phyloP scores from a whole-genome alignment of 2,329 filamentous ascomycete genomes.

The Pyrenochaeta sp. region DNA sequence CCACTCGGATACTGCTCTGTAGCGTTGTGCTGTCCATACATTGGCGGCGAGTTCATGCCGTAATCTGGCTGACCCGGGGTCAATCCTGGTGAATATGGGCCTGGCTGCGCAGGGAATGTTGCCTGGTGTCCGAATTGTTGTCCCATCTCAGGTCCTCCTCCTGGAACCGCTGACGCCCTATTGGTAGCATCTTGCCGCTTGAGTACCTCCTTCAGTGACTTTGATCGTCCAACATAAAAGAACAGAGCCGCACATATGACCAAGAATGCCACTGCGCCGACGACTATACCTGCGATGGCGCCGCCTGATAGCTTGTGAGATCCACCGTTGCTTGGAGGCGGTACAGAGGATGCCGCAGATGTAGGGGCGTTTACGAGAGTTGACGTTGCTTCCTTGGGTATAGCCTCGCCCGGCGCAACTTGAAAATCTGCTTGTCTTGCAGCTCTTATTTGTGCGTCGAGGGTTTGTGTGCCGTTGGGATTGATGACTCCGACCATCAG shows the following conservation, averaged over 20 bases:
- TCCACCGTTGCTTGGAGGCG: background rate
- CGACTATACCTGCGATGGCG: conserved; percentile 63
- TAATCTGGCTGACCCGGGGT: conserved; percentile 21
- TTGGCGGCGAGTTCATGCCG: conserved; percentile 21
- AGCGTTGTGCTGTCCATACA: conserved; percentile 36
- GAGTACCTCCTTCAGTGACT: conserved; percentile 38
- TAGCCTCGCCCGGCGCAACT: conserved; percentile 51
- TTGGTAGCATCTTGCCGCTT: conserved; percentile 10
- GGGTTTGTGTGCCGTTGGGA: conserved; percentile 53
- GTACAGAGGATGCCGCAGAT: conserved; percentile 9
- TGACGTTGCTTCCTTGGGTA: conserved; percentile 49
- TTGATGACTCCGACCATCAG: conserved; percentile 83
- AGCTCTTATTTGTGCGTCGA: conserved; percentile 34
- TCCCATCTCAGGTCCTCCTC: conserved; percentile 1
- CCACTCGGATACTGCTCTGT: conserved; percentile 33
- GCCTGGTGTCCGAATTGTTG: background rate
- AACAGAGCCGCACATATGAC: conserved; percentile 67
- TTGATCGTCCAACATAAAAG: conserved; percentile 68
- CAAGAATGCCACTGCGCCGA: conserved; percentile 69
- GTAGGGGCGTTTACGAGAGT: conserved; percentile 18
- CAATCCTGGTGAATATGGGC: conserved; percentile 4
- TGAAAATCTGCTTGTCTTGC: conserved; percentile 35
- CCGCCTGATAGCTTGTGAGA: conserved; percentile 45
- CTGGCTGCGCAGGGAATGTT: background rate
- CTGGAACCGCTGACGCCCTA: background rate